Evolutionary conservation across 768 basidiomycete species (phyloP).

Genomic region (Tremella mesenterica): DNA sequence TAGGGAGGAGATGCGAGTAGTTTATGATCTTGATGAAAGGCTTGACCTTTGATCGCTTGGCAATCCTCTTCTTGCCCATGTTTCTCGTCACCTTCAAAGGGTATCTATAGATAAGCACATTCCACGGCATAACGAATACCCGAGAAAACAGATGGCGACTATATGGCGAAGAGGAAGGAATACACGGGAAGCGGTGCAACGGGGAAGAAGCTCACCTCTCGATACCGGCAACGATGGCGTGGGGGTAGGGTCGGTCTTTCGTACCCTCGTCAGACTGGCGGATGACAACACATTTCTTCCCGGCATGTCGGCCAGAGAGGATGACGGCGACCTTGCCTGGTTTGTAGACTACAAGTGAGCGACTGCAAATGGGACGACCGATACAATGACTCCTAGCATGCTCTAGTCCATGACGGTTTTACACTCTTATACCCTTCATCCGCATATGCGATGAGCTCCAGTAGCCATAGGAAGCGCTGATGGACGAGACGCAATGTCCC

Average conservation of each 20-base stretch:
- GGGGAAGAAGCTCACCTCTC: constrained; percentile 54
- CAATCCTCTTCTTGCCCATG: constrained; percentile 93
- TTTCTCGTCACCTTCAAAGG: constrained; percentile 93
- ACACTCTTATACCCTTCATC: too few species aligned
- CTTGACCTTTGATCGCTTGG: constrained; percentile 91
- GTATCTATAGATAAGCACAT: constrained; percentile 49
- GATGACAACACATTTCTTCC: constrained; percentile 98
- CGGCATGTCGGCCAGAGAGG: constrained; percentile 97
- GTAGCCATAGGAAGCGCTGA: too few species aligned
- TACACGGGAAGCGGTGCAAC: background rate
- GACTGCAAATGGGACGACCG: too few species aligned
- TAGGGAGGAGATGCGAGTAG: constrained; percentile 99
- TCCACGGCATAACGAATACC: background rate
- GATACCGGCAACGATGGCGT: constrained; percentile 95
- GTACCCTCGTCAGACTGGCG: constrained; percentile 95
- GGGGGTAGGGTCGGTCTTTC: constrained; percentile 91
- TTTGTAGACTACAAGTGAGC: constrained; percentile 51
- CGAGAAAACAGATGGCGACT: background rate
- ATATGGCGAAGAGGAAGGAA: background rate
- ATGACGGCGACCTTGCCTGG: constrained; percentile 59
- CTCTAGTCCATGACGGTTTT: too few species aligned
- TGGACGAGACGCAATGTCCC: too few species aligned
- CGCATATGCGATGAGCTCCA: too few species aligned
- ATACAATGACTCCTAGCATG: too few species aligned
- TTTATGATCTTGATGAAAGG: constrained; percentile 99